Evolutionary conservation across 768 basidiomycete genomes (phyloP), one percentile per base, ranked within the genome.

Genomic region (Boletus pseudo-olivaceus): DNA sequence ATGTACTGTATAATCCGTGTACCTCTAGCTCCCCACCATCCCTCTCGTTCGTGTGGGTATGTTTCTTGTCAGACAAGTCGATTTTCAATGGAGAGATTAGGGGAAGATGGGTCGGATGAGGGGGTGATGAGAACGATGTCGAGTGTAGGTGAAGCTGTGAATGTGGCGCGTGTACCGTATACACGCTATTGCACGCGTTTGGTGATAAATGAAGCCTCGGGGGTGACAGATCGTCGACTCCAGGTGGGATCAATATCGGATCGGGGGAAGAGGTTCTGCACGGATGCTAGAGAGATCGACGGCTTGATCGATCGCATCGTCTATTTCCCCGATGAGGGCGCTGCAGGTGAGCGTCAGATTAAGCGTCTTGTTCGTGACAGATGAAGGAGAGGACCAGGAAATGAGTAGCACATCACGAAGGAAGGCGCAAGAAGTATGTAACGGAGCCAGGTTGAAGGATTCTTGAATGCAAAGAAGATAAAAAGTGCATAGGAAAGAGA

Each of bases 241-340:
- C 20, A 15, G 17, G 39, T 30, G 42, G 9, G 17, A 46, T 62
- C 75, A 89, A 71, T 91, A 91, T 60, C 85, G 86, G 55, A 92
- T 92, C 20, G 88, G 79, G 42, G 83, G 84, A 50, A 98, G 78
- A 7, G 95, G 94, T 62, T 95, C 93, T 30, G 96, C 96, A 42
- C 84, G 87, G 59, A 97, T 85, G 32, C 82, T 78, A 0, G 84
- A 75, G 37, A 93, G 82, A 70, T 91, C 89, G 49, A 84, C 81
- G 0, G 85, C 76, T 47, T 80, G 71, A 72, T 98, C 95, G 51
- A 90, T 75, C 20, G 82, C 82, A 57, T 90, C 85, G 70, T 98
- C 96, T 50, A 93, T 73, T 72, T 94, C 92, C 40, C 88, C 90
- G 51, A 93, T 88, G 60, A 93, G 78, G 35, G 84, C 84, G 47